phyloP scores from a whole-genome alignment of 176 grass and related monocot species.

The Alloteropsis semialata region DNA sequence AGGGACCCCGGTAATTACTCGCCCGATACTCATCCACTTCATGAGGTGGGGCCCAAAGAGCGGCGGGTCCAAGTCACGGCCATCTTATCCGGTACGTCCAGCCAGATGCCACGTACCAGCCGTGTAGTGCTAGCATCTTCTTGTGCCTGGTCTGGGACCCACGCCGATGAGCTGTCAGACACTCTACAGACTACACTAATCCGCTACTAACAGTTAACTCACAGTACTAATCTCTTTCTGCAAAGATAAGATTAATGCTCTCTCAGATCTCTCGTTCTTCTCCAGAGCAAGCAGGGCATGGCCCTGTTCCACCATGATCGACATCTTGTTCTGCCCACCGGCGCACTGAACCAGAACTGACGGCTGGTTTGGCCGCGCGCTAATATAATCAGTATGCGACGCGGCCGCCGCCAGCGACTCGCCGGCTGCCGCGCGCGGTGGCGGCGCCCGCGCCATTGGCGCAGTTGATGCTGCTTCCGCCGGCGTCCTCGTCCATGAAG shows the following conservation, averaged over 20 bases:
- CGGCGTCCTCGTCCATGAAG: constrained; percentile 43
- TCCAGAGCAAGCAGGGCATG: background rate
- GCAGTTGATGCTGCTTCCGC: background rate
- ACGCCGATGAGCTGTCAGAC: constrained; percentile 12
- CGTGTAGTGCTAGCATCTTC: background rate
- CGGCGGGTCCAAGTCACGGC: background rate
- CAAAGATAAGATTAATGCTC: background rate
- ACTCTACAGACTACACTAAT: background rate
- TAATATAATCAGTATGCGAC: constrained; percentile 18
- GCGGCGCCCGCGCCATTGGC: background rate
- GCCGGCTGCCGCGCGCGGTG: background rate
- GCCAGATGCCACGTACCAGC: constrained; percentile 25
- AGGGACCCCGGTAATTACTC: background rate
- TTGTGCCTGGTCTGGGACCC: background rate
- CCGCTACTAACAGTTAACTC: background rate
- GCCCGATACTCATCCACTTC: constrained; percentile 10
- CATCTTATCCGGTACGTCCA: constrained; percentile 39
- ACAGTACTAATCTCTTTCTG: background rate
- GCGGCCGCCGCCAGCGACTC: background rate
- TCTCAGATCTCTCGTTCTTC: background rate
- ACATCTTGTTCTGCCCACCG: background rate
- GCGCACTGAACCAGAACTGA: background rate
- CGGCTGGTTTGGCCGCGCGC: background rate
- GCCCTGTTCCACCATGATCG: background rate
- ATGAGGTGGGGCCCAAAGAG: background rate